Evolutionary conservation across 1,284 basidiomycete species (phyloP), one percentile per base, ranked within the genome.

Genomic region (Cryptococcus neoformans): DNA sequence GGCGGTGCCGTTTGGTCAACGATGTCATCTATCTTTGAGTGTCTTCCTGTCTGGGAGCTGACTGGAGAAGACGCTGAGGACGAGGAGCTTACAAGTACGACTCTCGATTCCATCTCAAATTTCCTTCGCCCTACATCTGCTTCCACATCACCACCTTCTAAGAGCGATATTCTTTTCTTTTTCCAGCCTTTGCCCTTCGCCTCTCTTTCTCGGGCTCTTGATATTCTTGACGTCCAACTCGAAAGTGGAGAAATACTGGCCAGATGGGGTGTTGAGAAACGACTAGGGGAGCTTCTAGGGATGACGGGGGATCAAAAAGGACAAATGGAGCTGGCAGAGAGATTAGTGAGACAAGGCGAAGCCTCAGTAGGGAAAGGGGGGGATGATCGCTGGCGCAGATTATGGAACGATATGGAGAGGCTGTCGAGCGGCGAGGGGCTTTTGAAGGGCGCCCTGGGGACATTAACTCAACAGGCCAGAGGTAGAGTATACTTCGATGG

Each of bases 21-120:
- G 1, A 95, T 95, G 92, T 90, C 87, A 62, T 80, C 82, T 39
- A 90, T 96, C 56, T 96, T 97, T 73, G 93, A 97, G 72, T 96
- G 92, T 70, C 80, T 96, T 45, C 93, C 93, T 0, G 92, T 87
- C 7, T 96, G 91, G 91, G 85, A 87, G 58, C 81, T 86, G 36
- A 72, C 81, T 1, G 73, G 78, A 28, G 81, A 81, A 10, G 83
- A 83, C 53, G 82, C 82, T 41, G 82, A 83, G 51, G 84, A 88
- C 55, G 83, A 81, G 44, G 89, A 90, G 61, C 85, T 85, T 53
- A 85, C 84, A 11, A 86, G 91, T 55, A 88, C 87, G 11, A 93
- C 90, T 0, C 81, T 93, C 47, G 76, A 83, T 6, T 90, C 89
- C 9, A 84, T 95, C 14, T 88, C 87, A 14, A 79, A 83, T 8